phyloP scores from a whole-genome alignment of 129 eudicot species.

The Tagetes patula region DNA sequence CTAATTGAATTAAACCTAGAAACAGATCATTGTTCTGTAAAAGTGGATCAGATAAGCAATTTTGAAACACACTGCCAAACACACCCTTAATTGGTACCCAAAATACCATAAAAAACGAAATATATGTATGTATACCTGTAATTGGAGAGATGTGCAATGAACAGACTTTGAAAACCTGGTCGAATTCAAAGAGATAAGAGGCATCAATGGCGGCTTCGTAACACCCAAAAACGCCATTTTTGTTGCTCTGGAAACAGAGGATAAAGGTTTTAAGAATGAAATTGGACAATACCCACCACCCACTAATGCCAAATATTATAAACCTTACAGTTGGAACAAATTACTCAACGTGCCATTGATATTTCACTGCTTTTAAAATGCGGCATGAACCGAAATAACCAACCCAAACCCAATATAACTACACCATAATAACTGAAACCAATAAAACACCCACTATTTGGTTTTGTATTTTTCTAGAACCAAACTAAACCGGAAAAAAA shows the following conservation, averaged over 20 bases:
- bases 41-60: not conserved
- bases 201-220: conserved; percentile 35
- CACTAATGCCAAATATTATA: conserved; percentile 10
- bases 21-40: not conserved
- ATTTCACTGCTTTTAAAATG: conserved; percentile 1
- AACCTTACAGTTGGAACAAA: conserved; percentile 26
- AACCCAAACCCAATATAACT: no score
- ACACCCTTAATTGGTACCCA: not conserved
- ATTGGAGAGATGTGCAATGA: conserved; percentile 39
- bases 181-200: conserved; percentile 2
- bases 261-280: conserved; percentile 30
- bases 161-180: conserved; percentile 26
- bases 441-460: no score
- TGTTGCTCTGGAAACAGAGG: conserved; percentile 27
- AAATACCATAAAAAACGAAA: no score
- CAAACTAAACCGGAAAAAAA: no score
- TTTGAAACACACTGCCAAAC: not conserved
- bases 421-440: no score
- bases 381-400: not conserved
- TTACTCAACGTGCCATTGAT: conserved; percentile 31
- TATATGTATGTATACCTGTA: conserved; percentile 23
- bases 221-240: conserved; percentile 28
- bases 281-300: conserved; percentile 29
- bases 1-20: no score
- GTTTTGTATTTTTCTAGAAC: no score